A percentile compares a stretch with the other conserved stretches of the same genome.
These are phyloP conservation scores for Phaffia australis DNA, from an alignment of 768 basidiomycete species.

Conservation along the genomic window DNA sequence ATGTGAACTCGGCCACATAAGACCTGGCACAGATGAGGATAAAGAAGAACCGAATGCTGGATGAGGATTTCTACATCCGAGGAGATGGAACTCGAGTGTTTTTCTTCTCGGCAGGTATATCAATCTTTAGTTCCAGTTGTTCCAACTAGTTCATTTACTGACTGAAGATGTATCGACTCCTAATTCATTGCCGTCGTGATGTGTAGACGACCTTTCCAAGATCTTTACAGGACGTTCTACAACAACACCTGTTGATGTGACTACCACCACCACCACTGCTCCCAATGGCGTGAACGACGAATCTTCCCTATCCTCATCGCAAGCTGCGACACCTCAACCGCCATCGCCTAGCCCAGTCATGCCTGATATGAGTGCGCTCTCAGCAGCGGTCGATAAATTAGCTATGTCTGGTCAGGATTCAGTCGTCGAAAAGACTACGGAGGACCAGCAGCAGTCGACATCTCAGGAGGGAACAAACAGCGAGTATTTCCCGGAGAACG, in stretches of 20 bases:
- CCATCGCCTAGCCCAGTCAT: neutral
- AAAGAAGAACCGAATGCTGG: slow-evolving; percentile 72
- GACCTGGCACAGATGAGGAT: slow-evolving; percentile 90
- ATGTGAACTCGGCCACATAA: no score
- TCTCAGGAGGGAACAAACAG: neutral
- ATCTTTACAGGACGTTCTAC: slow-evolving; percentile 58
- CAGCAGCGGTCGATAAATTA: slow-evolving; percentile 1
- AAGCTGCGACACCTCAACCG: no score
- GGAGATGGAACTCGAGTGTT: slow-evolving; percentile 97
- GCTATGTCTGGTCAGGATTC: slow-evolving; percentile 1
- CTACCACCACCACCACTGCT: slow-evolving; percentile 5
- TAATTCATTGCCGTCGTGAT: slow-evolving; percentile 24
- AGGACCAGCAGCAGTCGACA: slow-evolving; percentile 1
- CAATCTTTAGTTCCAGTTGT: neutral
- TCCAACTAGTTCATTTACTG: neutral
- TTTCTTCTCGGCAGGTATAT: slow-evolving; percentile 76
- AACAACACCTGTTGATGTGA: slow-evolving; percentile 11
- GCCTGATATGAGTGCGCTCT: neutral
- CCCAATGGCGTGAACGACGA: slow-evolving; percentile 9
- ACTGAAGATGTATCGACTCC: neutral
- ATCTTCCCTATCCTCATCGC: slow-evolving; percentile 7
- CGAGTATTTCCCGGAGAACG: no score
- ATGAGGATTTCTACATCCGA: slow-evolving; percentile 89
- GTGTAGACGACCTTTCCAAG: slow-evolving; percentile 62
- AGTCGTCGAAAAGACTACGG: neutral